Conservation (phyloP, 148 eudicot genomes). For the Talinum fruticosum region DNA sequence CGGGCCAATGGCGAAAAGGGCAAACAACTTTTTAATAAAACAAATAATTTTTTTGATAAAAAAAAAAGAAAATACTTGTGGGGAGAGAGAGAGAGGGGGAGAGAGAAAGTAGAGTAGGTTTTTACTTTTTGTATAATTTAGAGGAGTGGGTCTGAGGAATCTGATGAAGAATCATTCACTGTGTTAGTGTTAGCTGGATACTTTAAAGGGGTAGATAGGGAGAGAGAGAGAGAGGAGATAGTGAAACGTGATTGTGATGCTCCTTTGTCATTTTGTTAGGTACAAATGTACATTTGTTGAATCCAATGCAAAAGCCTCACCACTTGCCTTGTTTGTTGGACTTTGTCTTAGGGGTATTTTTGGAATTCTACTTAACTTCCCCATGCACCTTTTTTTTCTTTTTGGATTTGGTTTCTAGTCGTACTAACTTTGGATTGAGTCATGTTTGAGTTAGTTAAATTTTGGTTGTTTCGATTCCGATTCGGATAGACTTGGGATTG, state of each 20-base stretch:
- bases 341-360: not conserved
- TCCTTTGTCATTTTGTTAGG: not conserved
- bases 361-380: not conserved
- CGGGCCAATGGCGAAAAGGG: too few species aligned
- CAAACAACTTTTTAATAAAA: too few species aligned
- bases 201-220: not conserved
- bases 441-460: too few species aligned
- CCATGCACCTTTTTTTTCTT: too few species aligned
- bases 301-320: not conserved
- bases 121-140: too few species aligned
- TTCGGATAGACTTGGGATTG: too few species aligned
- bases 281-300: not conserved
- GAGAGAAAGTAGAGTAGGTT: not conserved
- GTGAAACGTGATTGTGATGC: not conserved
- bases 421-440: too few species aligned
- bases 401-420: too few species aligned
- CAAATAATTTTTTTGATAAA: too few species aligned
- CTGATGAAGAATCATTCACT: not conserved
- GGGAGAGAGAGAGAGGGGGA: not conserved
- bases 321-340: not conserved
- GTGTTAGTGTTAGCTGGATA: not conserved
- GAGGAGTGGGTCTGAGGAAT: conserved; percentile 8
- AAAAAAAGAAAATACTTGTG: too few species aligned
- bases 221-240: not conserved
- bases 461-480: too few species aligned